Percentiles rank a stretch among this genome's conserved stretches.
These are phyloP conservation scores for Nemania diffusa DNA, from an alignment of 2,329 filamentous ascomycete species.

Conservation along the genomic window DNA sequence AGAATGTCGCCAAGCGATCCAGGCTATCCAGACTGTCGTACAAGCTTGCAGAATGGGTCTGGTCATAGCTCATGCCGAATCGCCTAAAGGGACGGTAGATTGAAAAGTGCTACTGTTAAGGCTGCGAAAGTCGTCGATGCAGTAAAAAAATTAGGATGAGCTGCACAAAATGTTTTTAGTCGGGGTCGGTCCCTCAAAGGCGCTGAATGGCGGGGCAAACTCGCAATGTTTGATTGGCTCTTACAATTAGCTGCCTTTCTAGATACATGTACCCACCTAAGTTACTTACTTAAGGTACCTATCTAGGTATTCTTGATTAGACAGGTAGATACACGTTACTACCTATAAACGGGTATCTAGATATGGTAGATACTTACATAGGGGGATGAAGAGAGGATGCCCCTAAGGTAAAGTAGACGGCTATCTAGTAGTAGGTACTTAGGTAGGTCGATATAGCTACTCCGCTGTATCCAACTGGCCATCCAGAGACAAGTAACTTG, in stretches of 20 bases:
- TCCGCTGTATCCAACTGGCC: background rate
- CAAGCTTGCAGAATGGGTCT: constrained; percentile 31
- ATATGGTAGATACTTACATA: no score
- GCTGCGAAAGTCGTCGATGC: constrained; percentile 14
- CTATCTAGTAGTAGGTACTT: background rate
- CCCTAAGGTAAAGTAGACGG: no score
- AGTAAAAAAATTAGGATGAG: constrained; percentile 12
- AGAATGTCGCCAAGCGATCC: constrained; percentile 31
- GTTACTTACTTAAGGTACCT: background rate
- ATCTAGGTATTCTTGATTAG: no score
- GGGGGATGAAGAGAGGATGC: no score
- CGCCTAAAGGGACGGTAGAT: background rate
- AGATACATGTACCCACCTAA: background rate
- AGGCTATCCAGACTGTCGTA: constrained; percentile 32
- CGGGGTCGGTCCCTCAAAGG: constrained; percentile 25
- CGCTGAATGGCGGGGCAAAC: constrained; percentile 27
- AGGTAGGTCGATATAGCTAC: background rate
- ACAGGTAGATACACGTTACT: no score
- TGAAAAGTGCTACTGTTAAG: constrained; percentile 3
- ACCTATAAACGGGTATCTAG: no score
- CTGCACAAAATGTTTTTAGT: constrained; percentile 36
- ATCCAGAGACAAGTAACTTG: background rate
- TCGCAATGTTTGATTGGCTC: constrained; percentile 17
- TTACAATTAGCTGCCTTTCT: background rate
- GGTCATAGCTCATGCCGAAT: constrained; percentile 36